Percentiles rank a stretch among this genome's conserved stretches.
Evolutionary conservation across 225 moss, liverwort and hornwort genomes (phyloP).

Genomic region (Polytrichum formosum): DNA sequence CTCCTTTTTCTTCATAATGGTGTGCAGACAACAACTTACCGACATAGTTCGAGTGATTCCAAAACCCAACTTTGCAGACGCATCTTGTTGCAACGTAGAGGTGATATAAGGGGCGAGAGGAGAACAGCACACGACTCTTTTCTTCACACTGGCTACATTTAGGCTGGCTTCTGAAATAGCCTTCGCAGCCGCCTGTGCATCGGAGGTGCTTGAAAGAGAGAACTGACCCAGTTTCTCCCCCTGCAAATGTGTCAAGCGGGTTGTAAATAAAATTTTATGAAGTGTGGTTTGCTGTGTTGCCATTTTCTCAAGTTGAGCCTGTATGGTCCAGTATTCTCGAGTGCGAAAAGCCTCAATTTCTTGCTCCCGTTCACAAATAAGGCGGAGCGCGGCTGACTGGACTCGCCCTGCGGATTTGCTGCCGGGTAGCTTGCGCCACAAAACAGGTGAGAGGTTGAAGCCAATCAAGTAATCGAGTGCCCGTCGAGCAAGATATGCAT

Average conservation of each 20-base stretch:
- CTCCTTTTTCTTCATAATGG: not conserved
- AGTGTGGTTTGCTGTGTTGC: not conserved
- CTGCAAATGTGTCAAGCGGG: constrained; percentile 72
- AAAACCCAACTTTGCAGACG: constrained; percentile 81
- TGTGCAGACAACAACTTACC: constrained; percentile 34
- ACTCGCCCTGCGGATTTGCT: constrained; percentile 98
- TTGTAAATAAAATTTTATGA: constrained; percentile 16
- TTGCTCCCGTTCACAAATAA: constrained; percentile 81
- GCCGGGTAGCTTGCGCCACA: constrained; percentile 98
- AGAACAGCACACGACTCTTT: constrained; percentile 55
- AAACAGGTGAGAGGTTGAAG: constrained; percentile 89
- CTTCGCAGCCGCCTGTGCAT: constrained; percentile 44
- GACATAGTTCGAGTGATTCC: constrained; percentile 88
- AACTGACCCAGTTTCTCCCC: constrained; percentile 78
- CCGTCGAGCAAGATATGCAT: constrained; percentile 90
- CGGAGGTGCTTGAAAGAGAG: constrained; percentile 46
- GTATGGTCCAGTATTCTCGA: constrained; percentile 77
- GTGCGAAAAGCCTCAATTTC: constrained; percentile 71
- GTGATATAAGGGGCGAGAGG: constrained; percentile 85
- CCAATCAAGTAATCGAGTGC: constrained; percentile 95
- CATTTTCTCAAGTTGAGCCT: constrained; percentile 38
- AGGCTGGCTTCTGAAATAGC: constrained; percentile 52
- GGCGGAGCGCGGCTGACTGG: constrained; percentile 92
- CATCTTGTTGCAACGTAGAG: constrained; percentile 93
- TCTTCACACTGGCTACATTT: constrained; percentile 65